Percentiles rank a stretch among this genome's conserved stretches.
Conservation (phyloP, 805 yeast genomes). For the Diddensiella santjacobensis region DNA sequence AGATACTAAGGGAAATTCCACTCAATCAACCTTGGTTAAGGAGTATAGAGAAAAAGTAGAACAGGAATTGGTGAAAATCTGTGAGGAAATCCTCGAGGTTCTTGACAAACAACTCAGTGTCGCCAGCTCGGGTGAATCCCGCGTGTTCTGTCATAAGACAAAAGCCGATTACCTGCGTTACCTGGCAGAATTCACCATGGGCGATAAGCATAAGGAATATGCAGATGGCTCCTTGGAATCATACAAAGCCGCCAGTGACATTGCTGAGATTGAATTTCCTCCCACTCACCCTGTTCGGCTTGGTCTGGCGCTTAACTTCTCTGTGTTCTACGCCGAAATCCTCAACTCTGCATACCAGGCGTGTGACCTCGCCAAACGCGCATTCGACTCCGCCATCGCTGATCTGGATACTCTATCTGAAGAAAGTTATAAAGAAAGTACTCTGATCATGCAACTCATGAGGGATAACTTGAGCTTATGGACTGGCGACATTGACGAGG, state of each 20-base stretch:
- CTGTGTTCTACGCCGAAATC: constrained; percentile 97
- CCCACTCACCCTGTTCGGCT: constrained; percentile 99
- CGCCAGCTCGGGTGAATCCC: constrained; percentile 96
- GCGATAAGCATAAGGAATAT: constrained; percentile 90
- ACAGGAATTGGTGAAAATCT: constrained; percentile 87
- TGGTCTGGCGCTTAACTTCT: constrained; percentile 96
- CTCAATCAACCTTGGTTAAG: constrained; percentile 84
- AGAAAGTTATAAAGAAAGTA: constrained; percentile 97
- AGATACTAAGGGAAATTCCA: constrained; percentile 92
- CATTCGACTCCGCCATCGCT: constrained; percentile 98
- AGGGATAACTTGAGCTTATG: constrained; percentile 98
- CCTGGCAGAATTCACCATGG: constrained; percentile 93
- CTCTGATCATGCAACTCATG: constrained; percentile 96
- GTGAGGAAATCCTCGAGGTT: constrained; percentile 89
- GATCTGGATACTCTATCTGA: constrained; percentile 96
- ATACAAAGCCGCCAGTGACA: constrained; percentile 93
- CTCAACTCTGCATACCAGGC: constrained; percentile 98
- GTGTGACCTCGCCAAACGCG: constrained; percentile 97
- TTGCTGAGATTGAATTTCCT: constrained; percentile 95
- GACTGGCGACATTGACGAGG: constrained; percentile 61
- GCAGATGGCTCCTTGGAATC: constrained; percentile 93
- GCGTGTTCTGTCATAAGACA: constrained; percentile 98
- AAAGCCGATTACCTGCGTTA: constrained; percentile 99
- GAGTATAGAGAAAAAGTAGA: constrained; percentile 96
- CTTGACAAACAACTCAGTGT: constrained; percentile 89